Evolutionary conservation across 2,329 filamentous ascomycete genomes (phyloP), one percentile per base, ranked within the genome.

Genomic region (Acephala macrosclerotiorum): DNA sequence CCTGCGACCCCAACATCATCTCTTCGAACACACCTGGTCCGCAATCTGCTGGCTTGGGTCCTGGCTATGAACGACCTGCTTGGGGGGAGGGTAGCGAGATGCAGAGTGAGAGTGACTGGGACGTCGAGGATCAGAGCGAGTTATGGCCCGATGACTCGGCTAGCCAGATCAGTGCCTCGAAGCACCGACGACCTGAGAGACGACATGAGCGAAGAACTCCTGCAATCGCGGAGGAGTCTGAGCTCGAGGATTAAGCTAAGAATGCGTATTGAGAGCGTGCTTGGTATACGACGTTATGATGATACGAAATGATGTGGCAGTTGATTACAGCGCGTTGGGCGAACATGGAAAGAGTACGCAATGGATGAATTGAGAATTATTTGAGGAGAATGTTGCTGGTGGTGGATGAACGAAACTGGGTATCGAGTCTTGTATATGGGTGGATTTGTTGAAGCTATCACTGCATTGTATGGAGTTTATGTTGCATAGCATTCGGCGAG

Each of bases 81-180:
- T 75, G 74, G 71, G 69, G 67, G 22, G 72, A 74, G 26, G 68
- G 70, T 22, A 74, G 71, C 58, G 87, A 89, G 64, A 86, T 86
- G 81, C 82, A 81, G 20, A 75, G 73, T 59, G 75, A 76, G 62
- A 75, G 72, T 63, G 76, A 76, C 38, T 76, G 75, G 72, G 76
- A 76, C 58, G 67, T 65, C 51, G 71, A 67, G 36, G 82, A 83
- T 57, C 86, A 89, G 61, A 85, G 82, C 70, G 86, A 89, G 67
- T 82, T 95, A 58, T 89, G 89, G 71, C 92, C 92, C 0, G 92
- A 95, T 74, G 92, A 95, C 77, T 91, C 87, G 62, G 92, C 92
- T 26, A 94, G 91, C 78, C 94, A 94, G 75, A 92, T 95, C 66
- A 90, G 87, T 74, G 91, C 89, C 75, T 90, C 89, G 61, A 79